Conservation (phyloP, 2,329 filamentous ascomycete genomes). For the Atkinsonella hypoxylon region DNA sequence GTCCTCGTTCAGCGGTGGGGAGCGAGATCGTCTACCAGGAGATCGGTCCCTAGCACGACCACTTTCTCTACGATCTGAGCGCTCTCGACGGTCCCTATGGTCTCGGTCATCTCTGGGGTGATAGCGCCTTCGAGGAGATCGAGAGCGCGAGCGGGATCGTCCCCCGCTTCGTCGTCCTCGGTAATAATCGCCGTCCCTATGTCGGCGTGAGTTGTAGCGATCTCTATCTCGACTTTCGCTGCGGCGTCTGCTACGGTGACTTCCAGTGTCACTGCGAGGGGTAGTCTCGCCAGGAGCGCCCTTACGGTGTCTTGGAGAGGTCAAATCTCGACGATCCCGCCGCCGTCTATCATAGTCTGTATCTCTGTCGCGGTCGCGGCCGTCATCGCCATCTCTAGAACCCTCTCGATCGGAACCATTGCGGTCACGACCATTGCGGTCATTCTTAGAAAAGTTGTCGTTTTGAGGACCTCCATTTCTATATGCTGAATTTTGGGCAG, state of each 20-base stretch:
- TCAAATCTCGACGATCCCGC: slow-evolving; percentile 44
- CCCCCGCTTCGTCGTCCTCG: slow-evolving; percentile 28
- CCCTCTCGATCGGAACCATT: slow-evolving; percentile 43
- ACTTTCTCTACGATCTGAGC: slow-evolving; percentile 33
- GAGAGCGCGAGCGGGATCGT: slow-evolving; percentile 56
- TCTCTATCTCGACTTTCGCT: slow-evolving; percentile 70
- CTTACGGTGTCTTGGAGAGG: slow-evolving; percentile 31
- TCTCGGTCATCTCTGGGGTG: slow-evolving; percentile 42
- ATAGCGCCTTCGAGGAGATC: slow-evolving; percentile 54
- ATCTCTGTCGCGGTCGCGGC: slow-evolving; percentile 45
- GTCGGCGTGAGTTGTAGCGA: slow-evolving; percentile 59
- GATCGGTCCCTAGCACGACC: slow-evolving; percentile 43
- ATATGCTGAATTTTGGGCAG: slow-evolving; percentile 49
- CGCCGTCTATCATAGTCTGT: slow-evolving; percentile 40
- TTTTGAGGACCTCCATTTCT: slow-evolving; percentile 32
- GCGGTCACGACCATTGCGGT: slow-evolving; percentile 15
- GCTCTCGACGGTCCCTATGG: slow-evolving; percentile 37
- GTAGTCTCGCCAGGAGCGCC: slow-evolving; percentile 49
- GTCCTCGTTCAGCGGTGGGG: slow-evolving; percentile 78
- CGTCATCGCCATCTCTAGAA: slow-evolving; percentile 42
- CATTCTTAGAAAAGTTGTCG: slow-evolving; percentile 39
- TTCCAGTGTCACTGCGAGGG: slow-evolving; percentile 64
- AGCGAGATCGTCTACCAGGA: slow-evolving; percentile 32
- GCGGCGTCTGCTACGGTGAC: slow-evolving; percentile 70
- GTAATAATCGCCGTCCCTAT: slow-evolving; percentile 66